Percentiles rank a stretch among this genome's conserved stretches.
These are phyloP conservation scores for Phytophthora kernoviae DNA, from an alignment of 352 stramenopile species.

Conservation along the genomic window DNA sequence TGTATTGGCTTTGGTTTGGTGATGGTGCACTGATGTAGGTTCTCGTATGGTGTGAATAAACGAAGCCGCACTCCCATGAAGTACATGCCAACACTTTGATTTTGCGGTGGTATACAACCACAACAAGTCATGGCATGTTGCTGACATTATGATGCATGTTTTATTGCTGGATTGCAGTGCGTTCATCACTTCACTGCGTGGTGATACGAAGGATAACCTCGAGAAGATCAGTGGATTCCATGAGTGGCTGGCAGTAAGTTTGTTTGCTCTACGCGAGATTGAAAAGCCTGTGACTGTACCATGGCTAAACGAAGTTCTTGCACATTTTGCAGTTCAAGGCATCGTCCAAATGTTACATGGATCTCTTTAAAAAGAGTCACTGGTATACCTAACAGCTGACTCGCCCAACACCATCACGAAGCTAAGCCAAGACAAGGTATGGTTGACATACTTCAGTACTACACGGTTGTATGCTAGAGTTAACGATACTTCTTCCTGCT, in stretches of 20 bases:
- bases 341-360: constrained; percentile 64
- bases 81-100: constrained; percentile 24
- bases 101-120: background rate
- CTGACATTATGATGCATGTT: constrained; percentile 3
- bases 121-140: background rate
- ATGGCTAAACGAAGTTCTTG: constrained; percentile 31
- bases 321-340: constrained; percentile 54
- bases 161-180: constrained; percentile 28
- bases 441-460: background rate
- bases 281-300: too few species aligned
- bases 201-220: constrained; percentile 81
- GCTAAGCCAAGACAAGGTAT: constrained; percentile 84
- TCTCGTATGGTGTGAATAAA: constrained; percentile 83
- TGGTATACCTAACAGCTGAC: constrained; percentile 96
- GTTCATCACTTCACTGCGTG: constrained; percentile 72
- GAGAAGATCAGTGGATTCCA: constrained; percentile 92
- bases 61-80: constrained; percentile 57
- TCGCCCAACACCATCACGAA: constrained; percentile 91
- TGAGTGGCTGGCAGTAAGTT: constrained; percentile 68
- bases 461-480: background rate
- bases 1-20: background rate
- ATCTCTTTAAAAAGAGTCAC: constrained; percentile 81
- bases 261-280: background rate
- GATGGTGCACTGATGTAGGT: constrained; percentile 58
- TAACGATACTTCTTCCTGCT: background rate